Evolutionary conservation across 23 red algal species (phyloP).

Genomic region (Gracilaria caudata): DNA sequence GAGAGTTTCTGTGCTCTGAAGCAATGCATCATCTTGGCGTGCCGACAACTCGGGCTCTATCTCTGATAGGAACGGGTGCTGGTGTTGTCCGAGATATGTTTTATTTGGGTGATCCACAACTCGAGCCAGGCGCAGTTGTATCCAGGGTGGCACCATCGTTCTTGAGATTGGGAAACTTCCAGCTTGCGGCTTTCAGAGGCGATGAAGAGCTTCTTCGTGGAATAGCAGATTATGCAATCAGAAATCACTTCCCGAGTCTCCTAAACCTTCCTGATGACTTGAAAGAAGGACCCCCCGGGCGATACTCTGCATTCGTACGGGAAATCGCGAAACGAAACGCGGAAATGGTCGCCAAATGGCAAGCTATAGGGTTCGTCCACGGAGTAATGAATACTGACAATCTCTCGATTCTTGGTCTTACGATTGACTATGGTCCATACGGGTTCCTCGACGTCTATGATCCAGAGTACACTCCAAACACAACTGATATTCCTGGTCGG

Average conservation of each 20-base stretch:
- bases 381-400: conserved; percentile 99
- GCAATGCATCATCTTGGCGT: conserved; percentile 92
- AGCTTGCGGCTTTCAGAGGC: conserved; percentile 65
- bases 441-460: conserved; percentile 95
- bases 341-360: conserved; percentile 92
- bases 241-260: conserved; percentile 79
- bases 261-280: conserved; percentile 16
- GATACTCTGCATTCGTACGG: conserved; percentile 67
- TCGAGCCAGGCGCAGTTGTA: conserved; percentile 92
- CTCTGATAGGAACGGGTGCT: conserved; percentile 84
- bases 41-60: conserved; percentile 91
- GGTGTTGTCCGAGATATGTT: conserved; percentile 95
- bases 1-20: conserved; percentile 95
- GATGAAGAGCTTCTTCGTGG: conserved; percentile 75
- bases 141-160: conserved; percentile 87
- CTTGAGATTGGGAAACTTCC: conserved; percentile 91
- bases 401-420: conserved; percentile 88
- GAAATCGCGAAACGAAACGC: conserved; percentile 81
- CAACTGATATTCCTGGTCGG: conserved; percentile 93
- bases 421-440: conserved; percentile 99
- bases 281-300: not conserved
- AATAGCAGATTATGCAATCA: conserved; percentile 87
- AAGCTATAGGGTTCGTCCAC: conserved; percentile 96
- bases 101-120: conserved; percentile 80
- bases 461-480: conserved; percentile 96